These are phyloP conservation scores for Hura crepitans DNA, from an alignment of 441 rosid genomes.

Conservation along the genomic window DNA sequence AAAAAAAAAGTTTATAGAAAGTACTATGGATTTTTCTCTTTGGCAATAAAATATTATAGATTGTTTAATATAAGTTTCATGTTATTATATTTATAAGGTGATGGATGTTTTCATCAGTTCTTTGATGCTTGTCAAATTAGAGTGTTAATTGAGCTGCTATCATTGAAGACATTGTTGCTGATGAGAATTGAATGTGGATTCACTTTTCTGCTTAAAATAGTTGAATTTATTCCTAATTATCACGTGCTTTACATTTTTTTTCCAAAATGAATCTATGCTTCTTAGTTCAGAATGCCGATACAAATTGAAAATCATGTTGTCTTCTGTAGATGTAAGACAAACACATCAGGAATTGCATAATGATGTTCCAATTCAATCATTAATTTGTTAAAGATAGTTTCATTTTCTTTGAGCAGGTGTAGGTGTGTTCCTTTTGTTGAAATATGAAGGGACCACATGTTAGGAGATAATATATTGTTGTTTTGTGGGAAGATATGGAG, in stretches of 20 bases:
- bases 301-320: background rate
- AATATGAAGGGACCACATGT: slow-evolving; percentile 18
- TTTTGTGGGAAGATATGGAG: slow-evolving; percentile 50
- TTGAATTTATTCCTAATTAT: slow-evolving; percentile 7
- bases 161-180: background rate
- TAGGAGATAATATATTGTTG: slow-evolving; percentile 9
- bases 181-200: background rate
- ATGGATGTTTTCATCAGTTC: background rate
- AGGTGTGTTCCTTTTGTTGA: slow-evolving; percentile 6
- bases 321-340: background rate
- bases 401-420: slow-evolving; percentile 27
- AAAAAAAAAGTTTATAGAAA: background rate
- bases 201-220: slow-evolving; percentile 1
- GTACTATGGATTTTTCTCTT: slow-evolving; percentile 10
- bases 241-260: background rate
- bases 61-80: background rate
- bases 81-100: background rate
- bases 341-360: background rate
- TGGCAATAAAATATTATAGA: background rate
- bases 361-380: slow-evolving; percentile 11
- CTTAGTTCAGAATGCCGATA: background rate
- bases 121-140: background rate
- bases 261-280: slow-evolving; percentile 7
- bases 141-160: background rate
- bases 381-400: slow-evolving; percentile 7